Evolutionary conservation across 148 eudicot genomes (phyloP).

Genomic region (Silene conica): DNA sequence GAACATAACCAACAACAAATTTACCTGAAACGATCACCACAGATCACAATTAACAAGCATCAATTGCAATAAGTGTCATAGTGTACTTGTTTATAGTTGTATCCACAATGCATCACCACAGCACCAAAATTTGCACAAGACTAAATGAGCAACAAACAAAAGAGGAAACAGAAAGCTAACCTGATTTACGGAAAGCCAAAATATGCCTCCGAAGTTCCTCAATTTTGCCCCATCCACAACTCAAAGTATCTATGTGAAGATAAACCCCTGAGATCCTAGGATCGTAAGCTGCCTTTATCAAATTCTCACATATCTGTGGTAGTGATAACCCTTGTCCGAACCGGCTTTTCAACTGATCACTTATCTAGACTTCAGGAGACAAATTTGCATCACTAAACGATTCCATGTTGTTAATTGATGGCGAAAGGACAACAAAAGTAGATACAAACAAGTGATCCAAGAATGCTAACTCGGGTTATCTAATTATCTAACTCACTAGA

Average conservation of each 20-base stretch:
- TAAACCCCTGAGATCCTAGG: conserved; percentile 86
- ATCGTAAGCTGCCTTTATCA: conserved; percentile 87
- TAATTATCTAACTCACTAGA: neutral
- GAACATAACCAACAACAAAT: conserved; percentile 66
- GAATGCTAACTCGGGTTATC: neutral
- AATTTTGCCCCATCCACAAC: conserved; percentile 90
- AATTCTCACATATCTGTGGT: conserved; percentile 92
- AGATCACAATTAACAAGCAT: neutral
- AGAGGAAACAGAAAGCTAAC: conserved; percentile 22
- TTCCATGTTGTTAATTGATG: neutral
- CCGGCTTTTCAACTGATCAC: conserved; percentile 79
- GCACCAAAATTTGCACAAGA: neutral
- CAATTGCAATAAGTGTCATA: neutral
- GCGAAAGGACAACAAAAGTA: neutral
- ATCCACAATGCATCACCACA: conserved; percentile 1
- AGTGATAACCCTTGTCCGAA: conserved; percentile 71
- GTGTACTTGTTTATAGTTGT: neutral
- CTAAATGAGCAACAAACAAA: neutral
- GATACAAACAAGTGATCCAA: neutral
- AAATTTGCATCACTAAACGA: conserved; percentile 5
- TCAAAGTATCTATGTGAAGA: conserved; percentile 77
- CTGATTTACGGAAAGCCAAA: conserved; percentile 81
- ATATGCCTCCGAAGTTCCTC: conserved; percentile 94
- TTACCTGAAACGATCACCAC: conserved; percentile 50
- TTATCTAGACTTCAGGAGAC: conserved; percentile 42